phyloP scores from a whole-genome alignment of 345 rosid genomes.

The Gossypium rotundifolium region DNA sequence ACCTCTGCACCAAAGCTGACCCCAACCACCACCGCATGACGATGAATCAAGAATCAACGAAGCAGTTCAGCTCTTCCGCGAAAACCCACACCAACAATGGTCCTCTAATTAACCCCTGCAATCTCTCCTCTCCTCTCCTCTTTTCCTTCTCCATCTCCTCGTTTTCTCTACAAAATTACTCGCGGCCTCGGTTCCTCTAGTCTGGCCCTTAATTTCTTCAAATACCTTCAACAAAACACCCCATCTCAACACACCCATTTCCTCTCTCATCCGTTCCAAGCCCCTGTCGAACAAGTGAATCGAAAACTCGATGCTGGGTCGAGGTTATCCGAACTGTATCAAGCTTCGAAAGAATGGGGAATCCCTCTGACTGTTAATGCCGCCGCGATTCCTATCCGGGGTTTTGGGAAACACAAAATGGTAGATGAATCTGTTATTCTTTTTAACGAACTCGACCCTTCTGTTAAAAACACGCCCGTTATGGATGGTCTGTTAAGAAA shows the following conservation, averaged over 20 bases:
- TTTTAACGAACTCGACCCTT: slow-evolving; percentile 34
- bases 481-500: slow-evolving; percentile 25
- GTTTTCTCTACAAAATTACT: slow-evolving; percentile 37
- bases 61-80: slow-evolving; percentile 37
- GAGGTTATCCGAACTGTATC: slow-evolving; percentile 41
- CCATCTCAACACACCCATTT: slow-evolving; percentile 18
- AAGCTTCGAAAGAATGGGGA: slow-evolving; percentile 38
- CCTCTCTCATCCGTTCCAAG: slow-evolving; percentile 50
- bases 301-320: slow-evolving; percentile 31
- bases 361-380: slow-evolving; percentile 42
- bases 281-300: slow-evolving; percentile 46
- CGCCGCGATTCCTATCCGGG: slow-evolving; percentile 40
- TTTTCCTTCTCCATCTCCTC: slow-evolving; percentile 31
- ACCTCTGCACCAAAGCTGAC: slow-evolving; percentile 22
- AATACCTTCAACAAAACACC: slow-evolving; percentile 34
- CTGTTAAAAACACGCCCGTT: slow-evolving; percentile 32
- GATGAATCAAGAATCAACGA: slow-evolving; percentile 27
- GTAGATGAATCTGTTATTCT: slow-evolving; percentile 37
- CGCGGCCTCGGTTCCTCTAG: slow-evolving; percentile 46
- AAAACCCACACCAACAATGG: slow-evolving; percentile 55
- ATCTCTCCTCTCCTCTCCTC: slow-evolving; percentile 49
- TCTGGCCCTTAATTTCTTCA: slow-evolving; percentile 55
- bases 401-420: slow-evolving; percentile 44
- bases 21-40: slow-evolving; percentile 5
- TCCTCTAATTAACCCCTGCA: slow-evolving; percentile 30